Base-by-base conservation (phyloP, 331 rosid species). In the Quercus tomentella region DNA sequence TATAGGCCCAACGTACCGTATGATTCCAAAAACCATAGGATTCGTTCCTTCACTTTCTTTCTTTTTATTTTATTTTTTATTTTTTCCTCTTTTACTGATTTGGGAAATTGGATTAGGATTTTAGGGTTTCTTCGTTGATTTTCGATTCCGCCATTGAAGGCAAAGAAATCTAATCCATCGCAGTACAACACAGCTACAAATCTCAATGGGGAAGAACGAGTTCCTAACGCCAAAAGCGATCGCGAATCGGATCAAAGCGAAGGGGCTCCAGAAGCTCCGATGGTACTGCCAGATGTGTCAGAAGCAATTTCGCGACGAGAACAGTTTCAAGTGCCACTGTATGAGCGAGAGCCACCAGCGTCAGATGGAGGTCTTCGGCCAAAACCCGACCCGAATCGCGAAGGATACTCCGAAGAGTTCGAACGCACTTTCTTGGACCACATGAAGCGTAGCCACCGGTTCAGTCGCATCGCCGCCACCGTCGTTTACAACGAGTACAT, bases 281-380 rank as follows among this genome's bases (percentile, higher is more conserved):
- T 95, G 97, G 97, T 95, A 92, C 83, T 95, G 97, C 85, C 98
- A 92, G 87, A 94, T 94, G 97, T 94, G 97, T 74, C 97, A 94
- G 82, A 94, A 92, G 90, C 97, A 94, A 78, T 92, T 95, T 77
- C 87, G 97, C n/a, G 97, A 94, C 61, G 98, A 92, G 81, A 94
- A 94, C 80, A 97, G 98, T 52, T 94, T 92, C 77, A 92, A 94
- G 83, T 94, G 98, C 76, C 97, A 94, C 73, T 94, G 95, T 71
- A 89, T 94, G 94, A 89, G 97, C 84, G 95, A 92, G 82, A 81
- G 93, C 57, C 97, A 94, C 85, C 97, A 94, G 83, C 95, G 97
- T 22, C 97, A 94, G 81, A 94, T 94, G 97, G 89, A 87, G 81
- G 74, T 92, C 76, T 94, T 94, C 69, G 94, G 98, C 21, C 92